These are phyloP conservation scores for Leucaena leucocephala DNA, from an alignment of 306 rosid species.

Conservation along the genomic window DNA sequence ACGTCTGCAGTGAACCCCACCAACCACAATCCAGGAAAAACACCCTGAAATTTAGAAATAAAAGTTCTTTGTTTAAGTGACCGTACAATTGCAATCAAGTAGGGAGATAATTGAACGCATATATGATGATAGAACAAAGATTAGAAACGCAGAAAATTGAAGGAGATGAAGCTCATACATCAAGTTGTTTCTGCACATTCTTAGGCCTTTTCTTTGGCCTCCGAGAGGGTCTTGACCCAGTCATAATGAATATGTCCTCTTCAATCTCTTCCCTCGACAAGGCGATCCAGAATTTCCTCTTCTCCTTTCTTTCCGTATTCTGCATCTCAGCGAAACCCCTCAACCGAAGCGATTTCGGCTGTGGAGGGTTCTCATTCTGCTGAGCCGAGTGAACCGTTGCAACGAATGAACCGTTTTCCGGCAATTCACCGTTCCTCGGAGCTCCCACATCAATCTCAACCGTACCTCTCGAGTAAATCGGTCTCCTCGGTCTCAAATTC, in stretches of 20 bases:
- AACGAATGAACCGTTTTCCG: conserved; percentile 43
- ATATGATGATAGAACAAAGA: not conserved
- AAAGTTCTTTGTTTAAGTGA: conserved; percentile 6
- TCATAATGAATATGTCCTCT: conserved; percentile 86
- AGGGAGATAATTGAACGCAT: not conserved
- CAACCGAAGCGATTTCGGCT: conserved; percentile 76
- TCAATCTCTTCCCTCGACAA: conserved; percentile 92
- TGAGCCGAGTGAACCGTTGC: conserved; percentile 30
- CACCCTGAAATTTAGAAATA: conserved; percentile 47
- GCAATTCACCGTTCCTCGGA: conserved; percentile 51
- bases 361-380: conserved; percentile 49
- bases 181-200: conserved; percentile 90
- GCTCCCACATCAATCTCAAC: conserved; percentile 44
- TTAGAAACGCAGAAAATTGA: not conserved
- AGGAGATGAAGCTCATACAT: conserved; percentile 46
- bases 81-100: not conserved
- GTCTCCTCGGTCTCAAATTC: conserved; percentile 82
- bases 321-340: conserved; percentile 61
- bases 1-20: conserved; percentile 79
- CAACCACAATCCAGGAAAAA: conserved; percentile 91
- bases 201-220: conserved; percentile 87
- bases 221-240: conserved; percentile 86
- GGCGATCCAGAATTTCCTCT: conserved; percentile 95
- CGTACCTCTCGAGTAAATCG: conserved; percentile 41
- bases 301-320: conserved; percentile 72